These are phyloP conservation scores for Articulospora tetracladia DNA, from an alignment of 495 filamentous ascomycete genomes.

Conservation along the genomic window DNA sequence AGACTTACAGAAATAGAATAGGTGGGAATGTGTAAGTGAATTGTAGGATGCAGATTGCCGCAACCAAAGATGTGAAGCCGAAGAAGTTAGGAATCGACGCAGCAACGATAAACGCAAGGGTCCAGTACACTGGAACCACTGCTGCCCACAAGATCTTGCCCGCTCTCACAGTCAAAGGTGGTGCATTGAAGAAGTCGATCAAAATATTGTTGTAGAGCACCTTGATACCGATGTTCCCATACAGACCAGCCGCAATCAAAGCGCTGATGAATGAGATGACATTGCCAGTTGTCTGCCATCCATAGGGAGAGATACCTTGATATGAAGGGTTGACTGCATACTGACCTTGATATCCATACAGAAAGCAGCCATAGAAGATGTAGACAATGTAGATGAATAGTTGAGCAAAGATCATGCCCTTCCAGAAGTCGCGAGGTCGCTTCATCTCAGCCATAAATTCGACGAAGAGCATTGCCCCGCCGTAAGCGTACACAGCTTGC, in stretches of 20 bases:
- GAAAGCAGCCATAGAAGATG: slow-evolving; percentile 51
- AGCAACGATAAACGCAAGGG: slow-evolving; percentile 45
- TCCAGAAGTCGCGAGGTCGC: slow-evolving; percentile 57
- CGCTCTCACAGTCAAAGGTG: slow-evolving; percentile 38
- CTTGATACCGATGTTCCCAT: slow-evolving; percentile 64
- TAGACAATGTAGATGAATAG: slow-evolving; percentile 50
- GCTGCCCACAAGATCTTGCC: slow-evolving; percentile 51
- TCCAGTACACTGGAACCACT: slow-evolving; percentile 56
- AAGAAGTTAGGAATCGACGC: slow-evolving; percentile 46
- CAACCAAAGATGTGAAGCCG: slow-evolving; percentile 38
- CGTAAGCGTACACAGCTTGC: slow-evolving; percentile 51
- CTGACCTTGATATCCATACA: slow-evolving; percentile 54
- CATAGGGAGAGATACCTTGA: slow-evolving; percentile 46
- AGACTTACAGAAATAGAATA: slow-evolving; percentile 33
- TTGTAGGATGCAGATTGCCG: slow-evolving; percentile 35
- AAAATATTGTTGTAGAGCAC: slow-evolving; percentile 58
- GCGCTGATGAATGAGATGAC: slow-evolving; percentile 43
- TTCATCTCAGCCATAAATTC: slow-evolving; percentile 67
- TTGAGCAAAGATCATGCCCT: slow-evolving; percentile 52
- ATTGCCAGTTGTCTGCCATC: slow-evolving; percentile 53
- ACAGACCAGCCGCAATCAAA: slow-evolving; percentile 51
- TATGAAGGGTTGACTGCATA: slow-evolving; percentile 44
- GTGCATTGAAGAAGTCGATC: slow-evolving; percentile 47
- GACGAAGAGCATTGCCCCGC: slow-evolving; percentile 56
- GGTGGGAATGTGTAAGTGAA: slow-evolving; percentile 21